Percentiles rank a stretch among this genome's conserved stretches.
phyloP scores from a whole-genome alignment of 768 basidiomycete species.

The Lactifluus hygrophoroides region DNA sequence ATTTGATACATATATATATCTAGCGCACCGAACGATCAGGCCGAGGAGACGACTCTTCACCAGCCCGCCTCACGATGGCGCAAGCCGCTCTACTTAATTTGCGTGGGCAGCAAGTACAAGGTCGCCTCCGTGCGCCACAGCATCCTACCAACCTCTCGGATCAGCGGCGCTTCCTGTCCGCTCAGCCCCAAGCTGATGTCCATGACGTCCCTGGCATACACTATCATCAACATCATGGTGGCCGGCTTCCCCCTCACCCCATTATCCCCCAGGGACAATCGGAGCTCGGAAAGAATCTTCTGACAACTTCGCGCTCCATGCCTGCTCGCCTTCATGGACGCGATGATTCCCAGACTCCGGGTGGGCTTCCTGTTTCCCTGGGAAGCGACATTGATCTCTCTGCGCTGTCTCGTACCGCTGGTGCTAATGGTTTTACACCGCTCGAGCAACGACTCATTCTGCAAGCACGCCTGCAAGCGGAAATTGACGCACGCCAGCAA shows the following conservation, averaged over 20 bases:
- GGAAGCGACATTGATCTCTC: constrained; percentile 20
- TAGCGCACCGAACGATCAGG: constrained; percentile 54
- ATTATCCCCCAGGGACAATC: constrained; percentile 7
- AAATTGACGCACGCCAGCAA: constrained; percentile 16
- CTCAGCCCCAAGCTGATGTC: constrained; percentile 4
- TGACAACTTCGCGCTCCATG: constrained; percentile 2
- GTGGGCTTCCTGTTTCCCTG: background rate
- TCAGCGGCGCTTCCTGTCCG: constrained; percentile 20
- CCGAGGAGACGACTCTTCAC: constrained; percentile 55
- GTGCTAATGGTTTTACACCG: constrained; percentile 18
- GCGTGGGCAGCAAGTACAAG: constrained; percentile 50
- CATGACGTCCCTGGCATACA: background rate
- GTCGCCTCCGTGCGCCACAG: constrained; percentile 15
- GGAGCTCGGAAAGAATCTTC: background rate
- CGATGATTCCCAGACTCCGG: background rate
- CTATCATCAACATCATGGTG: background rate
- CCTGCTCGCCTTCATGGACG: constrained; percentile 12
- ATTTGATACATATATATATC: background rate
- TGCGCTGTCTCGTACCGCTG: constrained; percentile 12
- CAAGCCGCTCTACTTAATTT: constrained; percentile 72
- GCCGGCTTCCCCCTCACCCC: constrained; percentile 20
- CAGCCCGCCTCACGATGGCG: constrained; percentile 63
- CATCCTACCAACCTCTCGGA: constrained; percentile 17
- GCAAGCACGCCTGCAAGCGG: constrained; percentile 17
- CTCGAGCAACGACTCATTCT: constrained; percentile 21